phyloP scores from a whole-genome alignment of 345 rosid genomes.

The Hibiscus trionum region DNA sequence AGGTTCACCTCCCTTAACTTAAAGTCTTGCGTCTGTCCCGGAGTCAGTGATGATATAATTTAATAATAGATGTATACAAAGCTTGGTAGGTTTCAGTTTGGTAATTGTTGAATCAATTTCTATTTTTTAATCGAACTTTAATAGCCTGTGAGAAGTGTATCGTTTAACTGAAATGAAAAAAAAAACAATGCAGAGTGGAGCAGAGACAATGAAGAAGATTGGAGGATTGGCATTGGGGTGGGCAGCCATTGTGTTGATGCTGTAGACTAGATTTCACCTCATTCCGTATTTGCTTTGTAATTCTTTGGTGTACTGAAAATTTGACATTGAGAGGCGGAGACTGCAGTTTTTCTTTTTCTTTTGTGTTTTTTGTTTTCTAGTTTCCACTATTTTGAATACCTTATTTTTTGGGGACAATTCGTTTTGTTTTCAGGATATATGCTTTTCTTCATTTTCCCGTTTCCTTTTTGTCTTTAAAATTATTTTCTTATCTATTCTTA shows the following conservation, averaged over 20 bases:
- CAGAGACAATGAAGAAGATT: conserved; percentile 17
- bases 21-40: too few relatives aligned
- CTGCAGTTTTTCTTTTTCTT: not conserved
- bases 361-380: too few relatives aligned
- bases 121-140: too few relatives aligned
- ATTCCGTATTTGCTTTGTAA: not conserved
- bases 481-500: not conserved
- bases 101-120: too few relatives aligned
- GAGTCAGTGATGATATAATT: too few relatives aligned
- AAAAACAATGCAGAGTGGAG: conserved; percentile 27
- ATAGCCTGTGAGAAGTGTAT: too few relatives aligned
- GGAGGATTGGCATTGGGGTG: conserved; percentile 25
- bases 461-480: not conserved
- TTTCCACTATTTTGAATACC: too few relatives aligned
- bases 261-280: not conserved
- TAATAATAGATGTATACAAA: too few relatives aligned
- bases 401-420: not conserved
- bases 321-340: not conserved
- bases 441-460: not conserved
- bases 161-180: too few relatives aligned
- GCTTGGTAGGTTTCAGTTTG: too few relatives aligned
- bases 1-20: too few relatives aligned
- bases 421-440: not conserved
- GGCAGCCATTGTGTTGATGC: conserved; percentile 12
- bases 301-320: not conserved